These are phyloP conservation scores for Hypoxylon sp. DNA, from an alignment of 2,329 filamentous ascomycete genomes.

Conservation along the genomic window DNA sequence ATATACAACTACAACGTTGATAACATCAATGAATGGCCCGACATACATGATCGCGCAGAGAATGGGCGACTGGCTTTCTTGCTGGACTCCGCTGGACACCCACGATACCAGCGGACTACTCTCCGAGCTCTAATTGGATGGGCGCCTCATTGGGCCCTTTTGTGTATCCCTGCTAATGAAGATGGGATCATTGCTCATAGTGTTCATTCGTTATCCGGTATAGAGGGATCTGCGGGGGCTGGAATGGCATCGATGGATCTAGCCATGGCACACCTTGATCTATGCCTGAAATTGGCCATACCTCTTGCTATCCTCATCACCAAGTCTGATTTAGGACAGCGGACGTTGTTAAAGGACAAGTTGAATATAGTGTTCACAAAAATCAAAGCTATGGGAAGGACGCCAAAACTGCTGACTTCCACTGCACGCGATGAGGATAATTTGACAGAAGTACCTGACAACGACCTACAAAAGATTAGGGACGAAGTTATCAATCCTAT, in stretches of 20 bases:
- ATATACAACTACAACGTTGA: conserved; percentile 88
- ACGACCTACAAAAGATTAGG: conserved; percentile 72
- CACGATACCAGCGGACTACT: conserved; percentile 89
- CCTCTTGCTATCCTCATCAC: conserved; percentile 88
- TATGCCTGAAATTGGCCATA: conserved; percentile 85
- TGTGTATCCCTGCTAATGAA: conserved; percentile 89
- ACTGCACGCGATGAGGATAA: conserved; percentile 65
- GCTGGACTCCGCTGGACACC: conserved; percentile 92
- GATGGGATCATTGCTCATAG: conserved; percentile 61
- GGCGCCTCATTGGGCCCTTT: conserved; percentile 92
- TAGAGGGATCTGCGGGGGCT: conserved; percentile 67
- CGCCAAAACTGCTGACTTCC: conserved; percentile 79
- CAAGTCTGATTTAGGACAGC: conserved; percentile 89
- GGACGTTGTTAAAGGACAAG: conserved; percentile 76
- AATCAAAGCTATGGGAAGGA: conserved; percentile 81
- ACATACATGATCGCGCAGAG: conserved; percentile 86
- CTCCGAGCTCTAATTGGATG: conserved; percentile 92
- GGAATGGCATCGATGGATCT: conserved; percentile 75
- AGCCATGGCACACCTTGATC: conserved; percentile 82
- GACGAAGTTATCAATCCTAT: conserved; percentile 67
- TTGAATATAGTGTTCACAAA: conserved; percentile 81
- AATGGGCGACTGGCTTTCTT: conserved; percentile 85
- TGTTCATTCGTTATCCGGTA: conserved; percentile 62
- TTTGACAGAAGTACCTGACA: conserved; percentile 68
- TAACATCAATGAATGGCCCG: conserved; percentile 92